Conservation (phyloP, 1,284 basidiomycete species). For the Sporisorium iseilematis-ciliati region DNA sequence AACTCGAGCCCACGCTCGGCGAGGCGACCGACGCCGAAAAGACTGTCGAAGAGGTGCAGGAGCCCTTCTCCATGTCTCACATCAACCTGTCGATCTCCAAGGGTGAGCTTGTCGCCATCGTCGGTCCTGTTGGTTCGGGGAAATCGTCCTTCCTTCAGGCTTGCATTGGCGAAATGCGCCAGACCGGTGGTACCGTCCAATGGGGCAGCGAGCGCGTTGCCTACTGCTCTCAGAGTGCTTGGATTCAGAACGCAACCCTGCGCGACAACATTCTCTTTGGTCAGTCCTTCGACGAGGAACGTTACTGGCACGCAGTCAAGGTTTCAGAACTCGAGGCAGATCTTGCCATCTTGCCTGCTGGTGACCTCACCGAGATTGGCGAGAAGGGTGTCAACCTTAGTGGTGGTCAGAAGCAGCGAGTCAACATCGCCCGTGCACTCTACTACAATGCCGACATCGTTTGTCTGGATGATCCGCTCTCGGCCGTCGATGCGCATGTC, state of each 20-base stretch:
- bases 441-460: slow-evolving; percentile 79
- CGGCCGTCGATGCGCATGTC: slow-evolving; percentile 73
- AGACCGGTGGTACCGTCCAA: slow-evolving; percentile 53
- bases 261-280: slow-evolving; percentile 74
- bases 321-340: slow-evolving; percentile 72
- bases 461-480: slow-evolving; percentile 81
- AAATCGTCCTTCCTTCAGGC: slow-evolving; percentile 66
- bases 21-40: slow-evolving; percentile 29
- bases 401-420: slow-evolving; percentile 77
- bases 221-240: slow-evolving; percentile 86
- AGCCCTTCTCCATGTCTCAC: slow-evolving; percentile 58
- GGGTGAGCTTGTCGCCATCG: slow-evolving; percentile 62
- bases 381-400: slow-evolving; percentile 74
- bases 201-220: slow-evolving; percentile 72
- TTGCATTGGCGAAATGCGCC: slow-evolving; percentile 66
- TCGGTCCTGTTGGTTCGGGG: slow-evolving; percentile 67
- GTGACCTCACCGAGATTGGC: slow-evolving; percentile 77
- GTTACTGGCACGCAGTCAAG: slow-evolving; percentile 69
- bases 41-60: slow-evolving; percentile 24
- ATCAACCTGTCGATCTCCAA: slow-evolving; percentile 50
- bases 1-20: slow-evolving; percentile 30
- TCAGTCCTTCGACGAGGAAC: slow-evolving; percentile 72
- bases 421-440: slow-evolving; percentile 80
- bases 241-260: slow-evolving; percentile 87
- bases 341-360: slow-evolving; percentile 79